phyloP scores from a whole-genome alignment of 169 alveolate species.

The Cyclospora cayetanensis region DNA sequence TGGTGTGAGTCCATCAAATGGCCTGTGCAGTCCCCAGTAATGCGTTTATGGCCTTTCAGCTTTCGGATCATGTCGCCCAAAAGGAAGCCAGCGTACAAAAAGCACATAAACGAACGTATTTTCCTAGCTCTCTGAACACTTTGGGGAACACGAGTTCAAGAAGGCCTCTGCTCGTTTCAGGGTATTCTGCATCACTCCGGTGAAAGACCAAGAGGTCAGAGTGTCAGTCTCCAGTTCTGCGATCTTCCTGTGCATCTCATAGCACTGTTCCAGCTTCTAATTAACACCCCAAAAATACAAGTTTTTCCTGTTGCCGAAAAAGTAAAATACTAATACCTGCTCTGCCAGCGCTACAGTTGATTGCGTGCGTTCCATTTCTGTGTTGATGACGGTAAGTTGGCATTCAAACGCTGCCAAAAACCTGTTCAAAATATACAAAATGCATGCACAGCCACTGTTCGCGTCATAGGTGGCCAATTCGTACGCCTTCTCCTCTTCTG shows the following conservation, averaged over 20 bases:
- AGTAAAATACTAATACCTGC: background rate
- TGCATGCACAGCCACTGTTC: background rate
- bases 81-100: too few relatives aligned
- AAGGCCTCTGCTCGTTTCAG: background rate
- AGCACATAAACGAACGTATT: too few relatives aligned
- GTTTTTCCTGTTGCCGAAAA: background rate
- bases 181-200: background rate
- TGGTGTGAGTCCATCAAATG: too few relatives aligned
- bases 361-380: background rate
- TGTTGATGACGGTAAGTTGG: background rate
- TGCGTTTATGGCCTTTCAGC: too few relatives aligned
- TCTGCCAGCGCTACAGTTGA: background rate
- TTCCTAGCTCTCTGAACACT: too few relatives aligned
- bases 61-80: too few relatives aligned
- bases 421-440: background rate
- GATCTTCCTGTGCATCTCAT: background rate
- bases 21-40: too few relatives aligned
- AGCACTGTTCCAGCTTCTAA: background rate
- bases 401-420: background rate
- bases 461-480: too few relatives aligned
- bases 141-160: background rate
- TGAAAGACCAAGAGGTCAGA: background rate
- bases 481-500: background rate
- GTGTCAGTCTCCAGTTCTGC: background rate
- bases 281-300: background rate